phyloP scores from a whole-genome alignment of 805 yeast species.

The Lipomyces chichibuensis region DNA sequence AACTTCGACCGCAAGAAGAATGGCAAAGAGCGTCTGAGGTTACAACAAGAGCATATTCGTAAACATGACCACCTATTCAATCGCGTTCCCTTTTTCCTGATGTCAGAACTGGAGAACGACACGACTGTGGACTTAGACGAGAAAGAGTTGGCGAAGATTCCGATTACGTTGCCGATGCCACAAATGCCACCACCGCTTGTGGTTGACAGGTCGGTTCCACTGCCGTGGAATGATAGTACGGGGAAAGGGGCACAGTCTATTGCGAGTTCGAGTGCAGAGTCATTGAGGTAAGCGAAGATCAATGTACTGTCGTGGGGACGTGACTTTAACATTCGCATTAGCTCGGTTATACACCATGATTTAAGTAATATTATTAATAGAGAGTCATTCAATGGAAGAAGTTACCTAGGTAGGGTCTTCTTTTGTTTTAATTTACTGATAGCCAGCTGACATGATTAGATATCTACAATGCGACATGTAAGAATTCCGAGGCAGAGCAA shows the following conservation, averaged over 20 bases:
- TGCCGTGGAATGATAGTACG: not conserved
- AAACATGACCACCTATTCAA: conserved; percentile 83
- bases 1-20: conserved; percentile 59
- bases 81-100: conserved; percentile 70
- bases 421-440: not conserved
- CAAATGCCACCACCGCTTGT: conserved; percentile 26
- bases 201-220: not conserved
- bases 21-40: conserved; percentile 50
- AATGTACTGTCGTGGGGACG: not conserved
- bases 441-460: conserved; percentile 4
- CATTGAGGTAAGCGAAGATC: conserved; percentile 8
- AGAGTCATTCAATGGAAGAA: not conserved
- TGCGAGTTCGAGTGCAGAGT: conserved; percentile 10
- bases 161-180: conserved; percentile 23
- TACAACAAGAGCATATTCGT: conserved; percentile 68
- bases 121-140: conserved; percentile 42
- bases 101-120: conserved; percentile 13
- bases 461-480: conserved; percentile 9
- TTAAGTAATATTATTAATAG: not conserved
- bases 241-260: not conserved
- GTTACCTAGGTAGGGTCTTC: conserved; percentile 12
- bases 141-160: conserved; percentile 49
- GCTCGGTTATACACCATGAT: conserved; percentile 27
- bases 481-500: conserved; percentile 11
- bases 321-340: not conserved